Evolutionary conservation across 495 filamentous ascomycete species (phyloP).

Genomic region (Talaromyces borbonicus): DNA sequence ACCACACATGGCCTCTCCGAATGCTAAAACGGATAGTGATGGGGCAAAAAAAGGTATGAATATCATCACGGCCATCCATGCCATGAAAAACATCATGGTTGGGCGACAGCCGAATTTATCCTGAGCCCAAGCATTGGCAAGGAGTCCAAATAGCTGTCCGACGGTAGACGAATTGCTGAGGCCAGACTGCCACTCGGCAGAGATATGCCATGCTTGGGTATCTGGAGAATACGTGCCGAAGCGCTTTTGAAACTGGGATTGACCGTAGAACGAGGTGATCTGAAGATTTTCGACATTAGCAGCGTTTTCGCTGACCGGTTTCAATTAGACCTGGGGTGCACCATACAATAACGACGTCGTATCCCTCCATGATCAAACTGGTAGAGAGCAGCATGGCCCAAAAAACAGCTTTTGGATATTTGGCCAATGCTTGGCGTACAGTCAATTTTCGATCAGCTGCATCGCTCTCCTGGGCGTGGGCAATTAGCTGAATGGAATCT

Average conservation of each 20-base stretch:
- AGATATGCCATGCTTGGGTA: constrained; percentile 21
- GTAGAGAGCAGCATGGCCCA: constrained; percentile 34
- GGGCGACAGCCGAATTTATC: constrained; percentile 54
- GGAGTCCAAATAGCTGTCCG: constrained; percentile 55
- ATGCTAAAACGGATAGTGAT: constrained; percentile 10
- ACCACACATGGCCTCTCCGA: constrained; percentile 14
- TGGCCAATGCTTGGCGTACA: constrained; percentile 4
- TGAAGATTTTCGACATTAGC: constrained; percentile 1
- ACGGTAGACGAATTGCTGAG: constrained; percentile 45
- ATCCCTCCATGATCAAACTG: constrained; percentile 36
- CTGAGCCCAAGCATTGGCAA: constrained; percentile 52
- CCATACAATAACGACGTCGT: constrained; percentile 28
- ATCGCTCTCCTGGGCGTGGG: constrained; percentile 13
- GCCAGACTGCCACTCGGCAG: constrained; percentile 51
- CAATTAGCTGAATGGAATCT: constrained; percentile 14
- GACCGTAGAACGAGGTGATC: constrained; percentile 24
- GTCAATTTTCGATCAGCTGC: constrained; percentile 10
- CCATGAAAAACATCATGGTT: constrained; percentile 53
- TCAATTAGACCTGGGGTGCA: not conserved
- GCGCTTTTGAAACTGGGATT: constrained; percentile 19
- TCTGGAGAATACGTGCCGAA: constrained; percentile 20
- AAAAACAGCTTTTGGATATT: constrained; percentile 29
- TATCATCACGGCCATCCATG: constrained; percentile 27
- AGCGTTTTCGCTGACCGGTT: not conserved
- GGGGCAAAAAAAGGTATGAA: constrained; percentile 26